Conservation (phyloP, 306 rosid genomes). For the Vigna mungo region DNA sequence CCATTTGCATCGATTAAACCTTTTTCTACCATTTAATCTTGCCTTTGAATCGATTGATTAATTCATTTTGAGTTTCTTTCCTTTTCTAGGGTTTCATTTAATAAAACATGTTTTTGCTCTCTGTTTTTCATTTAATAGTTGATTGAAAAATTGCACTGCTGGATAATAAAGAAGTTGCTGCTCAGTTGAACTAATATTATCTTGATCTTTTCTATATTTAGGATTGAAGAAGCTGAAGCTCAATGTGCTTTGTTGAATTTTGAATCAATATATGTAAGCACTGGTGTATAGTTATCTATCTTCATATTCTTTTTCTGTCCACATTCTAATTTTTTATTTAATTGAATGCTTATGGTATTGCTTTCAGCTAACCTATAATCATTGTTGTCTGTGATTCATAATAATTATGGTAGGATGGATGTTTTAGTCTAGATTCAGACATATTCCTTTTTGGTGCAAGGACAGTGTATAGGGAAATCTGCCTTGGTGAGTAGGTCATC, state of each 20-base stretch:
- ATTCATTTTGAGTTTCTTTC: no score
- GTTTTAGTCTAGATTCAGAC: constrained; percentile 85
- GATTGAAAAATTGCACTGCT: constrained; percentile 36
- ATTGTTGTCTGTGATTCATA: constrained; percentile 24
- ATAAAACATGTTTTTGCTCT: constrained; percentile 16
- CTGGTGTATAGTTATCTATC: constrained; percentile 29
- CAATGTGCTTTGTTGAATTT: constrained; percentile 81
- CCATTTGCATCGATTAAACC: no score
- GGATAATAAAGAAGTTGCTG: constrained; percentile 13
- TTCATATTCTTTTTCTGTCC: background rate
- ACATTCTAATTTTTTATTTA: constrained; percentile 25
- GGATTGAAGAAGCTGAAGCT: constrained; percentile 94
- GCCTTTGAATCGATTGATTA: no score
- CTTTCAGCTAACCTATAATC: constrained; percentile 35
- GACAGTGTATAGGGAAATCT: constrained; percentile 81
- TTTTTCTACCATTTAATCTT: no score
- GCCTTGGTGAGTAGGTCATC: constrained; percentile 66
- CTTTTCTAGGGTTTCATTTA: no score
- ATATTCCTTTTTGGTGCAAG: constrained; percentile 87
- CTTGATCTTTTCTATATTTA: constrained; percentile 43
- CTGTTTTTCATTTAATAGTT: constrained; percentile 4
- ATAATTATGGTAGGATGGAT: constrained; percentile 67
- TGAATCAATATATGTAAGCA: constrained; percentile 71
- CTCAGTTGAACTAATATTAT: constrained; percentile 26
- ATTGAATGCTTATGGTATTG: constrained; percentile 32